Percentiles rank a stretch among this genome's conserved stretches.
phyloP scores from a whole-genome alignment of 2,329 filamentous ascomycete genomes.

The Tolypocladium pustulatum region DNA sequence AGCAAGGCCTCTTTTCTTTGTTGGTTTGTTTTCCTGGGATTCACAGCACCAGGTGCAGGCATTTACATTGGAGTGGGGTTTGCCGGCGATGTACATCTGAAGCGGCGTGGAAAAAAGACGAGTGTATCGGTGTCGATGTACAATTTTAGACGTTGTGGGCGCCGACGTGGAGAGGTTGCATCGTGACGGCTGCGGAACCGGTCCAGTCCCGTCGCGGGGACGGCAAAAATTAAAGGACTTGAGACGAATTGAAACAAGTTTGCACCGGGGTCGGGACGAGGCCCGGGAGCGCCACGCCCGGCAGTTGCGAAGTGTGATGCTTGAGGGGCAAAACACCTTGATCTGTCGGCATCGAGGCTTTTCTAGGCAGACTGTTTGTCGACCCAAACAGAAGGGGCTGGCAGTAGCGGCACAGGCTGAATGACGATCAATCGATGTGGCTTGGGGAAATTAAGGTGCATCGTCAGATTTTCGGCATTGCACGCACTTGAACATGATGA shows the following conservation, averaged over 20 bases:
- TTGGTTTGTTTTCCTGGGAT: slow-evolving; percentile 1
- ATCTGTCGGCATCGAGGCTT: not conserved
- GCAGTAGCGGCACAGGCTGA: not conserved
- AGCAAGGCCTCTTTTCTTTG: not conserved
- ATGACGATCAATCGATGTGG: not conserved
- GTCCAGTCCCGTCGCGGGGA: not conserved
- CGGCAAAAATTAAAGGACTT: not conserved
- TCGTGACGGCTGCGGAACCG: not conserved
- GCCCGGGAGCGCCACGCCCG: not conserved
- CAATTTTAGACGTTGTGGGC: not conserved
- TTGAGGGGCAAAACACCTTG: not conserved
- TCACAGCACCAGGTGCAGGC: slow-evolving; percentile 4
- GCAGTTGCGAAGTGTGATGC: not conserved
- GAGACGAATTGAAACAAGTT: not conserved
- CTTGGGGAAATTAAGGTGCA: not conserved
- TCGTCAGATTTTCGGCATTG: not conserved
- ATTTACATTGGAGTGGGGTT: not conserved
- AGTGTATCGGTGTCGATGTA: not conserved
- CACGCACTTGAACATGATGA: not conserved
- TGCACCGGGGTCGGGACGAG: not conserved
- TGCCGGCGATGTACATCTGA: not conserved
- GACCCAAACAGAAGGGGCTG: not conserved
- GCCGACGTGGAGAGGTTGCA: not conserved
- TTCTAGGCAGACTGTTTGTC: not conserved
- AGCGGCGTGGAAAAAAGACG: not conserved